Conservation (phyloP, 345 rosid species). For the Citrus glauca region DNA sequence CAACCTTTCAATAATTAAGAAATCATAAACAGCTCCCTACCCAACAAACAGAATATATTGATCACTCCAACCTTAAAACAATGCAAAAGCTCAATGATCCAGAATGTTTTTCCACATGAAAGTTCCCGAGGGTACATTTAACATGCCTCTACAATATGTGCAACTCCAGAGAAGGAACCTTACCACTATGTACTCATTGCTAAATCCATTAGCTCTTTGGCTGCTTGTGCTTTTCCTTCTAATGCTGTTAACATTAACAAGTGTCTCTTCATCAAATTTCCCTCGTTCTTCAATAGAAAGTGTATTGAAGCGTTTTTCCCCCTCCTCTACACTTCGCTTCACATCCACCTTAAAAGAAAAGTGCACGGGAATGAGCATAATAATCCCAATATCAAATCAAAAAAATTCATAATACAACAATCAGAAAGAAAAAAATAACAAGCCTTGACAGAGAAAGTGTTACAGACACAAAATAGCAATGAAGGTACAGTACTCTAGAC, state of each 20-base stretch:
- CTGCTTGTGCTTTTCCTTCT: slow-evolving; percentile 56
- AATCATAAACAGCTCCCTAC: background rate
- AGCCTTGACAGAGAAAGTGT: background rate
- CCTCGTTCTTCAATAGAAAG: slow-evolving; percentile 97
- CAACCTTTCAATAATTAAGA: background rate
- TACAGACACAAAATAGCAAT: background rate
- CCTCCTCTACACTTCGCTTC: slow-evolving; percentile 67
- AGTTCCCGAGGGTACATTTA: background rate
- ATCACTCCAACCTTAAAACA: background rate
- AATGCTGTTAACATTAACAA: slow-evolving; percentile 81
- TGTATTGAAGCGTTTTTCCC: slow-evolving; percentile 84
- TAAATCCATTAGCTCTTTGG: slow-evolving; percentile 59
- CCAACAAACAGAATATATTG: background rate
- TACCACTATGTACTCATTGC: slow-evolving; percentile 94
- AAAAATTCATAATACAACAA: background rate
- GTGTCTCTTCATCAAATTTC: slow-evolving; percentile 91
- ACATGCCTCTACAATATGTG: background rate
- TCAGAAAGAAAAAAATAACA: background rate
- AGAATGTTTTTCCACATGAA: background rate
- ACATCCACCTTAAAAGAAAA: slow-evolving; percentile 57
- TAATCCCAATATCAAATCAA: background rate
- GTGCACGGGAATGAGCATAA: background rate
- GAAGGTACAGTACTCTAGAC: background rate
- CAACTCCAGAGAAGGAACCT: slow-evolving; percentile 16
- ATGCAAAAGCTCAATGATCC: background rate